Percentiles rank a stretch among this genome's conserved stretches.
Evolutionary conservation across 2,329 filamentous ascomycete genomes (phyloP).

Genomic region (Ceratocystis harringtonii): DNA sequence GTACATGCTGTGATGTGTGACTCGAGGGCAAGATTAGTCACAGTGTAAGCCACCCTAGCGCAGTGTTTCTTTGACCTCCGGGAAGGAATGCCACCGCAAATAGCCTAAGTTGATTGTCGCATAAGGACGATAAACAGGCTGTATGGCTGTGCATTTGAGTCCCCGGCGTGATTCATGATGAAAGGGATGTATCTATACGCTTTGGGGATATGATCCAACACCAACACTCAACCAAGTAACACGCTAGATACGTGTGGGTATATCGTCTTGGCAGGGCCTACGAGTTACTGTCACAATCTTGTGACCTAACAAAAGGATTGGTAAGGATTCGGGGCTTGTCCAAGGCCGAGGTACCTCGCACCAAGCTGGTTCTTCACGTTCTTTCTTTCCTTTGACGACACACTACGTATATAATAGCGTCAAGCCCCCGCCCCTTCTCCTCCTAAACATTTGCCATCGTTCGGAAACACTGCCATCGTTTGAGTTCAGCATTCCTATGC

Average conservation of each 20-base stretch:
- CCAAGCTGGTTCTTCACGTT: background rate
- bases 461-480: too few relatives aligned
- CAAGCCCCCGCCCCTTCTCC: background rate
- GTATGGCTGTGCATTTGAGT: background rate
- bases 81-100: too few relatives aligned
- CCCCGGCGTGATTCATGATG: background rate
- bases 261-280: too few relatives aligned
- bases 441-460: background rate
- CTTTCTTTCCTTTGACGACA: too few relatives aligned
- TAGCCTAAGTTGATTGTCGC: too few relatives aligned
- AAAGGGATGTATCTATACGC: background rate
- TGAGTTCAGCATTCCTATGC: background rate
- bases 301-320: background rate
- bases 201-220: background rate
- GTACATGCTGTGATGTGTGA: background rate
- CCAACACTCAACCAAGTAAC: too few relatives aligned
- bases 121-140: too few relatives aligned
- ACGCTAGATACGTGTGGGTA: too few relatives aligned
- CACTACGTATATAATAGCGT: too few relatives aligned
- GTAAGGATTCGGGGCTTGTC: background rate
- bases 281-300: background rate
- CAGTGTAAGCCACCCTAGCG: background rate
- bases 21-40: background rate
- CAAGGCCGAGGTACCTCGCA: background rate
- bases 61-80: too few relatives aligned